Conservation (phyloP, 2,329 filamentous ascomycete genomes). For the Neonectria magnoliae region DNA sequence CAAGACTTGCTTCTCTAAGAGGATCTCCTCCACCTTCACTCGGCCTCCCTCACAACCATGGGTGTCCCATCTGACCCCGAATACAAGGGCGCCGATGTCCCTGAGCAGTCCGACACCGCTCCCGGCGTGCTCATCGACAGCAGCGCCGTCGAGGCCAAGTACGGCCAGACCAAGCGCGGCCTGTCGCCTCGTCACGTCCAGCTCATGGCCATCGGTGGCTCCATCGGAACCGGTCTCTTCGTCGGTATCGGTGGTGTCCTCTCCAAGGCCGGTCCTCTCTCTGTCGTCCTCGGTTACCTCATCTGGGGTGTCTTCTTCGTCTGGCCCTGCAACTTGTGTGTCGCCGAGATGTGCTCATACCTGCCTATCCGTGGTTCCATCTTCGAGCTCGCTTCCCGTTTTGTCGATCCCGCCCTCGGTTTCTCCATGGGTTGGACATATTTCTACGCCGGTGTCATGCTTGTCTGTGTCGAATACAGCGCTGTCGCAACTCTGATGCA, state of each 20-base stretch:
- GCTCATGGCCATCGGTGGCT: conserved; percentile 60
- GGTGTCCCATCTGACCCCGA: conserved; percentile 39
- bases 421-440: conserved; percentile 66
- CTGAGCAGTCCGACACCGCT: conserved; percentile 39
- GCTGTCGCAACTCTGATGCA: conserved; percentile 57
- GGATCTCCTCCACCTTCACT: conserved; percentile 3
- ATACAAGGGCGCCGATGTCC: conserved; percentile 38
- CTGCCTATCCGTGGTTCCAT: conserved; percentile 64
- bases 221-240: conserved; percentile 58
- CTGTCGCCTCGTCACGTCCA: conserved; percentile 56
- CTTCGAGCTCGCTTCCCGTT: conserved; percentile 64
- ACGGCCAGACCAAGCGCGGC: conserved; percentile 48
- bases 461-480: conserved; percentile 57
- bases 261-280: conserved; percentile 54
- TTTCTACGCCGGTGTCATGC: conserved; percentile 58
- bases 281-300: conserved; percentile 56
- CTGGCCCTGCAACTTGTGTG: conserved; percentile 56
- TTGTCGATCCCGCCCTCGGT: conserved; percentile 66
- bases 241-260: conserved; percentile 57
- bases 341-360: conserved; percentile 68
- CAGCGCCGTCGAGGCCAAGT: conserved; percentile 39
- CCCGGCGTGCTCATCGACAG: conserved; percentile 41
- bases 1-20: conserved; percentile 10
- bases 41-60: conserved; percentile 31
- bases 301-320: conserved; percentile 57